Evolutionary conservation across 2,329 filamentous ascomycete species (phyloP), one percentile per base, ranked within the genome.

Genomic region (Plenodomus biglobosus): DNA sequence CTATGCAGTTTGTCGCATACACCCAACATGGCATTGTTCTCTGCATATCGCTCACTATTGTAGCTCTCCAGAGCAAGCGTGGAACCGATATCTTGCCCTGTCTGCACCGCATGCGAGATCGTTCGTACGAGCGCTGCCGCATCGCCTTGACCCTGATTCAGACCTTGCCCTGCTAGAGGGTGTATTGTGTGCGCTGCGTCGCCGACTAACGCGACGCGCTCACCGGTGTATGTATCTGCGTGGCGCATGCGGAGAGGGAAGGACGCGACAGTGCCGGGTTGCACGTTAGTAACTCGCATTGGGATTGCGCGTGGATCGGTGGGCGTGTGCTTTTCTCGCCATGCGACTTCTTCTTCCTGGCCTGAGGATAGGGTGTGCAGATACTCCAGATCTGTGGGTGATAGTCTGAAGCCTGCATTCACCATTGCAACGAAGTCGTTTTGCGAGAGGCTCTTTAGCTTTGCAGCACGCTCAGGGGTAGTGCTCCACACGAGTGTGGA

Each of bases 171-270:
- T 1, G 90, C 94, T 3, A 99, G 85, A 0, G 94, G 94, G 70
- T 99, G 94, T 56, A 96, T 85, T 1, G 92, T 95, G 70, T 99
- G 94, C 7, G 94, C 94, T 1, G 94, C 94, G 58, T 99, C 94
- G 52, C 94, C 94, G 30, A 99, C 84, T 1, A 99, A 82, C 1
- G 92, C 94, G 8, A 96, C 79, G n/a, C 94, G 86, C 64, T 96
- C 90, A 34, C 85, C 88, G 36, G 89, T 88, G 68, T 99, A 99
- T 1, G 89, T 90, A 65, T 95, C 89, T n/a, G 92, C 92, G 69
- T 99, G 94, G 21, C 92, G 86, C 76, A 97, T 80, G 66, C 87
- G 89, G 16, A 99, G 81, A 0, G 94, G 94, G 73, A 99, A 99
- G 0, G 89, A 92, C 1, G 94, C 92, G 13, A 95, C 78, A 16